A percentile compares a stretch with the other conserved stretches of the same genome.
These are phyloP conservation scores for Chlorella variabilis DNA, from an alignment of 163 green algal genomes.

Conservation along the genomic window DNA sequence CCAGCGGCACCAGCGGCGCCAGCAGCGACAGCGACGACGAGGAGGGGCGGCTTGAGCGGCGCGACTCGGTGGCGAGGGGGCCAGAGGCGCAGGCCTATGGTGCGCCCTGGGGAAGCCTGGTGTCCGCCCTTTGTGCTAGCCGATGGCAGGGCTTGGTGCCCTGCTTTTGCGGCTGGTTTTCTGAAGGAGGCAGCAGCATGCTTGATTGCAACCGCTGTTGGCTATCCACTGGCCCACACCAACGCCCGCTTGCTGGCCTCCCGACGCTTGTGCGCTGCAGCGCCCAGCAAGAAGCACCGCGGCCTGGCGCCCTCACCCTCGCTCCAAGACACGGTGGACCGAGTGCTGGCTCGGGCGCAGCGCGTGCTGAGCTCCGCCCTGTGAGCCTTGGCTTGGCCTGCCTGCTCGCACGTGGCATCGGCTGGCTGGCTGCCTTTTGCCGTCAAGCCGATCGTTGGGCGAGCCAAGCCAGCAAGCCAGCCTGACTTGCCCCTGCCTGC, in stretches of 20 bases:
- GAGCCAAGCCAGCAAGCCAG: background rate
- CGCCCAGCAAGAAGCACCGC: background rate
- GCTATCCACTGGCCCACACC: too few relatives aligned
- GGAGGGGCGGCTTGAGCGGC: background rate
- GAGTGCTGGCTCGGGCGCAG: constrained; percentile 18
- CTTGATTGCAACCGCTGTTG: too few relatives aligned
- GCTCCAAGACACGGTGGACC: constrained; percentile 1
- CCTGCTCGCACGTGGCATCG: too few relatives aligned
- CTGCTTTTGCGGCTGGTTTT: too few relatives aligned
- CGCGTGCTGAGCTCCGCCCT: background rate
- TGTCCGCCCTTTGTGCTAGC: background rate
- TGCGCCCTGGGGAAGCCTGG: background rate
- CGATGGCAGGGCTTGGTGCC: too few relatives aligned
- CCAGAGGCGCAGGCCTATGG: background rate
- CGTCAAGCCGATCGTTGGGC: too few relatives aligned
- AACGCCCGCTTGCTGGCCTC: too few relatives aligned
- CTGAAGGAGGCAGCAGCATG: too few relatives aligned
- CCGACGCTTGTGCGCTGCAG: background rate
- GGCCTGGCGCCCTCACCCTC: constrained; percentile 6
- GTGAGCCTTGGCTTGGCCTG: background rate
- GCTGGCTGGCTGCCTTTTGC: too few relatives aligned
- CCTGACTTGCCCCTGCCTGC: background rate
- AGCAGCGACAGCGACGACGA: background rate
- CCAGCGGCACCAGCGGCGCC: background rate
- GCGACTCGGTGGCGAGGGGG: constrained; percentile 11